Evolutionary conservation across 208 protist genomes (phyloP).

Genomic region (Crithidia thermophila): DNA sequence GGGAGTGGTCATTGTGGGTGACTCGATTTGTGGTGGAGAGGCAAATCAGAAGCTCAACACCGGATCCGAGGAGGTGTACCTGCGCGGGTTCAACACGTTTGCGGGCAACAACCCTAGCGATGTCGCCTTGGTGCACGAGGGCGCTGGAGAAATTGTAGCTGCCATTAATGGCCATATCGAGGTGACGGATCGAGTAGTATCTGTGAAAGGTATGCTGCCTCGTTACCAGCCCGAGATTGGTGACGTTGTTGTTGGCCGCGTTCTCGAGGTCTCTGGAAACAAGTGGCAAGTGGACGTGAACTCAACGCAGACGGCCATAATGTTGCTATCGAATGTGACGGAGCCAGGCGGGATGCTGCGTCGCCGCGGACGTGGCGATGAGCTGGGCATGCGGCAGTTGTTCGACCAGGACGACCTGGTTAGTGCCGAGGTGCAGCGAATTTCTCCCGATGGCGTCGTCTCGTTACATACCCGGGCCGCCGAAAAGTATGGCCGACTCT

Average conservation of each 20-base stretch:
- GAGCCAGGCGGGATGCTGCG: constrained; percentile 97
- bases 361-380: constrained; percentile 90
- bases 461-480: constrained; percentile 94
- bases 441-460: constrained; percentile 90
- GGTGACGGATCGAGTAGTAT: constrained; percentile 86
- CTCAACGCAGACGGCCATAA: constrained; percentile 88
- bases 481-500: constrained; percentile 86
- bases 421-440: constrained; percentile 95
- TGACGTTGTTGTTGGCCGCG: constrained; percentile 96
- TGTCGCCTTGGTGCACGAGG: constrained; percentile 48
- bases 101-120: constrained; percentile 58
- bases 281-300: constrained; percentile 97
- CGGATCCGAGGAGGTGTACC: constrained; percentile 56
- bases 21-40: constrained; percentile 77
- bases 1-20: constrained; percentile 67
- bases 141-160: constrained; percentile 81
- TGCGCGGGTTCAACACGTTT: constrained; percentile 84
- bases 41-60: constrained; percentile 34
- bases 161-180: constrained; percentile 84
- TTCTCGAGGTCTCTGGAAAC: constrained; percentile 92
- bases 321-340: constrained; percentile 97
- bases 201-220: constrained; percentile 67
- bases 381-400: constrained; percentile 95
- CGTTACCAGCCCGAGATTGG: constrained; percentile 96
- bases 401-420: constrained; percentile 97